These are phyloP conservation scores for Xylariaceae sp. DNA, from an alignment of 2,329 filamentous ascomycete species.

Conservation along the genomic window DNA sequence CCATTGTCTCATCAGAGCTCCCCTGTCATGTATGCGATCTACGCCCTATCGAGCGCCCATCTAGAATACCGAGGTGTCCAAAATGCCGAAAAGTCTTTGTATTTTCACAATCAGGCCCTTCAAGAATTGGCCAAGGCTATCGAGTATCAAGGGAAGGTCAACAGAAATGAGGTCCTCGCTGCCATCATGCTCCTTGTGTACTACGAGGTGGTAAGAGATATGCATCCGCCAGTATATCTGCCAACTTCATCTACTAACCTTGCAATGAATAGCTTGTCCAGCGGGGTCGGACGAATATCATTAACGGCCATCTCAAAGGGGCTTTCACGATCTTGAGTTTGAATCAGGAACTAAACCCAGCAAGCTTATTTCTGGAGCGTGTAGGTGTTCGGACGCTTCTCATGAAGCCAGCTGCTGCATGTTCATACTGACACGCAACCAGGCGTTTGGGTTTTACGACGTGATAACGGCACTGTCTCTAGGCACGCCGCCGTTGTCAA, in stretches of 20 bases:
- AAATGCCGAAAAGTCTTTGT: slow-evolving; percentile 53
- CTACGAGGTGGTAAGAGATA: slow-evolving; percentile 57
- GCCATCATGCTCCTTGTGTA: slow-evolving; percentile 62
- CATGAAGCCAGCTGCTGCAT: not conserved
- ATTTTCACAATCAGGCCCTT: slow-evolving; percentile 59
- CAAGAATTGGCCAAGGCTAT: slow-evolving; percentile 57
- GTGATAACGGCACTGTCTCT: slow-evolving; percentile 63
- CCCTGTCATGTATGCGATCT: slow-evolving; percentile 77
- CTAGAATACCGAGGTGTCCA: slow-evolving; percentile 63
- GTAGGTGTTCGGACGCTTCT: slow-evolving; percentile 35
- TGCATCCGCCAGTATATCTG: too few relatives aligned
- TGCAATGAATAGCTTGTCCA: slow-evolving; percentile 51
- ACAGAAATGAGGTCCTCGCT: slow-evolving; percentile 57
- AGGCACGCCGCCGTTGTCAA: slow-evolving; percentile 55
- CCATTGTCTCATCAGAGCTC: slow-evolving; percentile 54
- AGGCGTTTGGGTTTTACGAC: slow-evolving; percentile 66
- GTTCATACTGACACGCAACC: slow-evolving; percentile 21
- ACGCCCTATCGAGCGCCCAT: slow-evolving; percentile 80
- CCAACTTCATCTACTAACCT: too few relatives aligned
- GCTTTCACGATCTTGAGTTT: slow-evolving; percentile 60
- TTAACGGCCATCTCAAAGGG: slow-evolving; percentile 60
- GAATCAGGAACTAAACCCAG: slow-evolving; percentile 46
- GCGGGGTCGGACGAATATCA: slow-evolving; percentile 56
- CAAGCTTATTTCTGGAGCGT: slow-evolving; percentile 57
- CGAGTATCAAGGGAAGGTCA: slow-evolving; percentile 47